phyloP scores from a whole-genome alignment of 768 basidiomycete genomes.

The Paxillus ammoniavirescens region DNA sequence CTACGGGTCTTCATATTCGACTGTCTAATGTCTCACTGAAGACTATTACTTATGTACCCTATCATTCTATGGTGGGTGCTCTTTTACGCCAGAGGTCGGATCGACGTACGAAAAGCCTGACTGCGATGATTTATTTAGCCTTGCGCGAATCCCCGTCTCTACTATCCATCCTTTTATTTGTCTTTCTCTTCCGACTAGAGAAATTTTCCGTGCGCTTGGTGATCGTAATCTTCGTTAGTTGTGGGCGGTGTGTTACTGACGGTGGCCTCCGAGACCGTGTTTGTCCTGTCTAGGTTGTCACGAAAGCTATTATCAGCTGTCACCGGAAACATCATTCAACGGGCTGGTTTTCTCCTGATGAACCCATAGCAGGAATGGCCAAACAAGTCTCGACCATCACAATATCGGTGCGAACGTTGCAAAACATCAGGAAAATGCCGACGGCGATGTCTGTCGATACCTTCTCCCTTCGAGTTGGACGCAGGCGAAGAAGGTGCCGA shows the following conservation, averaged over 20 bases:
- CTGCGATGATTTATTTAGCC: conserved; percentile 48
- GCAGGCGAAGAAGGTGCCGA: conserved; percentile 41
- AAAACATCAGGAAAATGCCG: conserved; percentile 12
- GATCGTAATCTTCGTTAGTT: conserved; percentile 86
- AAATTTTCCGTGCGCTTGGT: conserved; percentile 84
- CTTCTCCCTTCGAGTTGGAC: conserved; percentile 39
- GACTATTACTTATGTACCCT: conserved; percentile 88
- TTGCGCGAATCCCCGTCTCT: conserved; percentile 99
- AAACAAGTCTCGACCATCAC: conserved; percentile 97
- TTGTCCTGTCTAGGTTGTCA: conserved; percentile 72
- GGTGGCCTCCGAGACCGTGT: conserved; percentile 92
- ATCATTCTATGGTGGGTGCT: conserved; percentile 92
- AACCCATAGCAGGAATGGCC: conserved; percentile 97
- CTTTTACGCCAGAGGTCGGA: background rate
- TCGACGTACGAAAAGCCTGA: conserved; percentile 6
- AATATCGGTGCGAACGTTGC: conserved; percentile 50
- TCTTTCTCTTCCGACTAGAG: conserved; percentile 91
- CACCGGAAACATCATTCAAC: conserved; percentile 76
- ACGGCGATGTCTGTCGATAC: conserved; percentile 22
- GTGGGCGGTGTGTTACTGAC: conserved; percentile 91
- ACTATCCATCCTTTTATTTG: conserved; percentile 94
- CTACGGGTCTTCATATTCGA: conserved; percentile 92
- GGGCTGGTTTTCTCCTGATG: conserved; percentile 91
- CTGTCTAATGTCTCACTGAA: conserved; percentile 92
- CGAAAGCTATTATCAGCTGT: conserved; percentile 13